These are phyloP conservation scores for Sedum album DNA, from an alignment of 164 flowering plant species.

Conservation along the genomic window DNA sequence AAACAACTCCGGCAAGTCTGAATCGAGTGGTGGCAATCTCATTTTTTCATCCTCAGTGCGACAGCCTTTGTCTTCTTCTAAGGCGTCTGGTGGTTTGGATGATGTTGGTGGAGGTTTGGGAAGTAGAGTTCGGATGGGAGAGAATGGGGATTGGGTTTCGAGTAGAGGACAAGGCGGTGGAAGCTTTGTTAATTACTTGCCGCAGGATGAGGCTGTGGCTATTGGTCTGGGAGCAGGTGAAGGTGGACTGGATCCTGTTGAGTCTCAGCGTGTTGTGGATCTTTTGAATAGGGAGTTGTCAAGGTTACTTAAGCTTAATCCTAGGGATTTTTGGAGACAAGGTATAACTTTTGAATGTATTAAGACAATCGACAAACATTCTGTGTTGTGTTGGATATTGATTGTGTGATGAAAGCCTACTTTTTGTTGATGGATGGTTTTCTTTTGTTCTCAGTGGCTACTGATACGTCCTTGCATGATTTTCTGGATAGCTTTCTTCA, in stretches of 20 bases:
- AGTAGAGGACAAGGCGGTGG: conserved; percentile 14
- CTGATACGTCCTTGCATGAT: conserved; percentile 59
- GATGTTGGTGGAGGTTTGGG: conserved; percentile 8
- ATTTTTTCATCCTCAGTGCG: neutral
- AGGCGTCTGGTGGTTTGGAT: neutral
- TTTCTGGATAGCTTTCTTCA: conserved; percentile 89
- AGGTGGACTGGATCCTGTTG: conserved; percentile 78
- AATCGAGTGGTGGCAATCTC: neutral
- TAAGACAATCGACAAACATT: no score
- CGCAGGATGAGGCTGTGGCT: conserved; percentile 95
- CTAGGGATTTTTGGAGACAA: conserved; percentile 83
- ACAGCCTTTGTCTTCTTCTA: neutral
- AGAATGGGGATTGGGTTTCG: conserved; percentile 44
- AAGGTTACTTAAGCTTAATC: conserved; percentile 55
- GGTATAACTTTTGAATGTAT: conserved; percentile 28
- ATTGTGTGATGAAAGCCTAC: neutral
- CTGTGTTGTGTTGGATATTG: neutral
- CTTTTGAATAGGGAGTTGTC: conserved; percentile 69
- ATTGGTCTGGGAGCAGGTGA: conserved; percentile 78
- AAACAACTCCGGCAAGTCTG: neutral
- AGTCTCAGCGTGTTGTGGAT: conserved; percentile 89
- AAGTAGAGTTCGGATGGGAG: conserved; percentile 33
- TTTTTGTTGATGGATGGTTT: neutral
- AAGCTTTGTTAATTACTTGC: conserved; percentile 69
- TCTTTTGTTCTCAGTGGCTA: conserved; percentile 49